Base-by-base conservation (phyloP, 352 stramenopile species). In the Globisporangium emineosum region DNA sequence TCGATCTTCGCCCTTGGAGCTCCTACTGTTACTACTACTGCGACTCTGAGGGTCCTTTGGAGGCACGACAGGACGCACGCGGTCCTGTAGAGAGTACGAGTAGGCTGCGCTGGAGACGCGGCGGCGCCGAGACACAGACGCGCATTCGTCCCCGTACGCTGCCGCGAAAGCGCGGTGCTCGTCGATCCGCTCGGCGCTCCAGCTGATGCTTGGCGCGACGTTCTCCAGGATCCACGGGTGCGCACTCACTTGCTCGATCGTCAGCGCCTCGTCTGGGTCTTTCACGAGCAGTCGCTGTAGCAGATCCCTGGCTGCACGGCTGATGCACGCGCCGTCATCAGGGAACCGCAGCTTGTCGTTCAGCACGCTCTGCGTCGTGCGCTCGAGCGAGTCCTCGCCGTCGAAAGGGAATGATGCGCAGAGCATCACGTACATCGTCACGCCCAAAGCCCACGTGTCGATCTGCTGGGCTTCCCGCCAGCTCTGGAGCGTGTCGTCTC, bases 391-490 rank as follows among this genome's bases (percentile, higher is more conserved):
- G 0, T 57, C 45, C 10, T 54, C 32, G 29, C 51, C 51, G 40
- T 69, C 62, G 45, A 91, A 93, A 1, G 84, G 84, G 55, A 86
- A 90, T 15, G 67, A 67, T 1, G 73, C 79, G 35, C 77, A 91
- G 2, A 93, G 66, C 63, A 93, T 70, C 52, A 87, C 69, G 56
- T 84, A 91, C 60, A 91, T 79, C 6, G 80, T 90, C 27, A 94
- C 76, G 3, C 86, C 86, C 7, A 94, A 70, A 2, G 83, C 81
- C 79, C 79, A 94, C 9, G 85, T 57, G 63, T 94, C 86, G 8
- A 93, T 43, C 50, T 93, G 86, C 40, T 79, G 75, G 0, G 81
- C 86, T 19, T 90, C 76, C 29, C 54, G 58, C 83, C 83, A 93
- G 55, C 66, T 79, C 13, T 32, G 57, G 56, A 88, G 64, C 9